phyloP scores from a whole-genome alignment of 768 basidiomycete species.

The Kwoniella bestiolae region DNA sequence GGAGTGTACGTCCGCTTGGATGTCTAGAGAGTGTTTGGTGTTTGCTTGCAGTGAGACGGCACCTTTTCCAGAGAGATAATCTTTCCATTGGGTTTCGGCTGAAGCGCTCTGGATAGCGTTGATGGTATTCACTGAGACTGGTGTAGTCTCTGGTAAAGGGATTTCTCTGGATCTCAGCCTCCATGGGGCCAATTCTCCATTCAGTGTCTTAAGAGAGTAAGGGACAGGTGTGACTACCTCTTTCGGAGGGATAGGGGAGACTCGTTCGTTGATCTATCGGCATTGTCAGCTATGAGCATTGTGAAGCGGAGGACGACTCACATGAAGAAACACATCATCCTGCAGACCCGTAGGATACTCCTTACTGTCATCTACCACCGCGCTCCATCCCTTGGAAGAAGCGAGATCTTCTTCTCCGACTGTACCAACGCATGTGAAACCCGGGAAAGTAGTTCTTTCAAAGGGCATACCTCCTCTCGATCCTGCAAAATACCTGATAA shows the following conservation, averaged over 20 bases:
- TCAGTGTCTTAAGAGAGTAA: slow-evolving; percentile 16
- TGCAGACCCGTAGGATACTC: slow-evolving; percentile 19
- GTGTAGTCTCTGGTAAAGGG: slow-evolving; percentile 16
- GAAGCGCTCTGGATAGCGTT: neutral
- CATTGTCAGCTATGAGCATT: neutral
- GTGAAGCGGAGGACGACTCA: slow-evolving; percentile 18
- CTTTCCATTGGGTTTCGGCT: slow-evolving; percentile 1
- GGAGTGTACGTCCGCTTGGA: slow-evolving; percentile 32
- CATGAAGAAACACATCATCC: slow-evolving; percentile 31
- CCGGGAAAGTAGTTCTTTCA: slow-evolving; percentile 30
- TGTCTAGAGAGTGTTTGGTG: slow-evolving; percentile 21
- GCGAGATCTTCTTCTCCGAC: slow-evolving; percentile 19
- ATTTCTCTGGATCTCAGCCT: slow-evolving; percentile 10
- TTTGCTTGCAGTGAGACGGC: slow-evolving; percentile 9
- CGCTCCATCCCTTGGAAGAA: slow-evolving; percentile 13
- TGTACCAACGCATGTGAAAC: slow-evolving; percentile 26
- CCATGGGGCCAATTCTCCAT: slow-evolving; percentile 26
- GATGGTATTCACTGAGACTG: slow-evolving; percentile 10
- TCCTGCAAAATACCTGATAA: slow-evolving; percentile 32
- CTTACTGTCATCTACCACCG: slow-evolving; percentile 16
- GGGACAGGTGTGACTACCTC: slow-evolving; percentile 8
- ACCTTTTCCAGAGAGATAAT: neutral
- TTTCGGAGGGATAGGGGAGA: slow-evolving; percentile 2
- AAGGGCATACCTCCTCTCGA: slow-evolving; percentile 33
- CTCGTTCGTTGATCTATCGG: slow-evolving; percentile 24